Evolutionary conservation across 2,329 filamentous ascomycete species (phyloP).

Genomic region (Talaromyces sp.): DNA sequence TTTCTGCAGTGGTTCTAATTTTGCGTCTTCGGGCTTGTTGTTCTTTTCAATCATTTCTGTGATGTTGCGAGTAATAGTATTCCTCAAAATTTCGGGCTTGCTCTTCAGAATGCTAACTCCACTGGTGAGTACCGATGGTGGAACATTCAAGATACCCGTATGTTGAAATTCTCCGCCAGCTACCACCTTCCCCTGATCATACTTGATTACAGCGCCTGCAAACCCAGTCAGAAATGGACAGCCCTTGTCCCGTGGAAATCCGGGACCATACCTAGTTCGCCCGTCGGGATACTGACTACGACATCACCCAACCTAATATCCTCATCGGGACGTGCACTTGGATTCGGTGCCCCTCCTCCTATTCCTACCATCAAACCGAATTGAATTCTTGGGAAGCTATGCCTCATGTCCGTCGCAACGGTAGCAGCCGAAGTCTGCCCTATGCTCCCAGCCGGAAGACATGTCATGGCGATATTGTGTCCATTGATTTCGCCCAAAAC

Average conservation of each 20-base stretch:
- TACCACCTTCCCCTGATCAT: too few species aligned
- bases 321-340: background rate
- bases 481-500: background rate
- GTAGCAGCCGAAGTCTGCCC: background rate
- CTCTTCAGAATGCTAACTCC: too few species aligned
- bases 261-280: background rate
- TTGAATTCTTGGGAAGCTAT: conserved; percentile 17
- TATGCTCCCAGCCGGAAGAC: background rate
- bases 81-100: too few species aligned
- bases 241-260: background rate
- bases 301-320: background rate
- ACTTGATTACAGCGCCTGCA: too few species aligned
- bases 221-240: too few species aligned
- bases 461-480: conserved; percentile 11
- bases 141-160: too few species aligned
- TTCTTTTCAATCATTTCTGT: too few species aligned
- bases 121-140: too few species aligned
- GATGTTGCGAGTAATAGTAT: too few species aligned
- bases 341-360: background rate
- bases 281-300: background rate
- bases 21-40: too few species aligned
- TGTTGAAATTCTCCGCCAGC: too few species aligned
- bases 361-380: conserved; percentile 1
- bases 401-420: conserved; percentile 4
- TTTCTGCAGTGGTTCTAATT: too few species aligned